Evolutionary conservation across 345 rosid genomes (phyloP), one percentile per base, ranked within the genome.

Genomic region (Leavenworthia alabamica): DNA sequence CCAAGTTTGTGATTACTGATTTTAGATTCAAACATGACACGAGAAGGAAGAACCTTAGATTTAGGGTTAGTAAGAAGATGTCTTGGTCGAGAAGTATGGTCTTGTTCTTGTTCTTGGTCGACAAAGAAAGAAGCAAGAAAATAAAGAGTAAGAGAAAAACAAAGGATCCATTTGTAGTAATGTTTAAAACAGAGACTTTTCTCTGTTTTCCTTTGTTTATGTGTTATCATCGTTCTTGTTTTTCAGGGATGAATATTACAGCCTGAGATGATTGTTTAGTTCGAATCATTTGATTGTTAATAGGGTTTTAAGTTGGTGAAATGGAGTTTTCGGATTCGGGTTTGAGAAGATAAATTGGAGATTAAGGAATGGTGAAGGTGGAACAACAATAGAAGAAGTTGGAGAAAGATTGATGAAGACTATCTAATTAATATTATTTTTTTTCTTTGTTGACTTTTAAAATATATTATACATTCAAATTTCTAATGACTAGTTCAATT

Each of bases 151-250:
- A 89, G 79, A 27, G 75, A 68, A 9, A 90, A 39, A 86, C 92
- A 89, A 31, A 93, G 90, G 45, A 87, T 45, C 88, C 92, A 93
- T 80, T 80, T 89, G 91, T 83, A 87, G 60, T 80, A 85, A 33
- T 79, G 78, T 61, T 59, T 85, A 44, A 70, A 81, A 50, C 66
- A 84, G 2, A 79, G 74, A 67, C 33, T 63, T 59, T 77, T 81
- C 40, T 85, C 82, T 32, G 65, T 78, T 67, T 47, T 68, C 2
- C 72, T 73, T 24, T 73, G 73, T 55, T 72, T 64, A 3, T 49
- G 86, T 15, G 77, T 77, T 14, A 69, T 75, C 77, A 78, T 86
- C 81, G 75, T 70, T 45, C 22, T 54, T 45, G 50, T 5, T 46
- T 87, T 54, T 55, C 71, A 0, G 74, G 78, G 46, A 80, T 69